phyloP scores from a whole-genome alignment of 1,284 basidiomycete species.

The Pascua guehoae region DNA sequence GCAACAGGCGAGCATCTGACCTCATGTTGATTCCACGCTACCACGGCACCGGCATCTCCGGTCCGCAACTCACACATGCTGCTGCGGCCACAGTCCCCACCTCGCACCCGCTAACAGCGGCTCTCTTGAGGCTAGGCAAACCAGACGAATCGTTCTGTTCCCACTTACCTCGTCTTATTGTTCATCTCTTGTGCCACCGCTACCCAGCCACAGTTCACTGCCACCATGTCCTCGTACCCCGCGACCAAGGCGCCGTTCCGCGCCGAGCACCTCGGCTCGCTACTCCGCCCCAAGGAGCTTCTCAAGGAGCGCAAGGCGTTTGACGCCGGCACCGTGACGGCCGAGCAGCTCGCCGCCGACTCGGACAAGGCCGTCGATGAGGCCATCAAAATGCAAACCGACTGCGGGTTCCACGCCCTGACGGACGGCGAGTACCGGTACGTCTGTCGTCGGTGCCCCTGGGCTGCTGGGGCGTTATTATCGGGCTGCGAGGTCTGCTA shows the following conservation, averaged over 20 bases:
- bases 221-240: neutral
- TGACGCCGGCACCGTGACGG: constrained; percentile 33
- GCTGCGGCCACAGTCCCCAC: no score
- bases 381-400: constrained; percentile 43
- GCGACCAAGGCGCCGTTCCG: constrained; percentile 36
- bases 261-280: constrained; percentile 46
- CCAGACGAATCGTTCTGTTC: no score
- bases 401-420: constrained; percentile 38
- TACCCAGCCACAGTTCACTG: neutral
- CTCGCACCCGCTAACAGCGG: no score
- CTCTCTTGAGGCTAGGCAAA: no score
- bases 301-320: constrained; percentile 31
- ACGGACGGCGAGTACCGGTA: constrained; percentile 49
- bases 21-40: no score
- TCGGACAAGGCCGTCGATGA: constrained; percentile 47
- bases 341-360: constrained; percentile 33
- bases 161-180: no score
- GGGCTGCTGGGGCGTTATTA: neutral
- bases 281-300: constrained; percentile 40
- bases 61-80: no score
- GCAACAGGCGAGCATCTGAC: no score
- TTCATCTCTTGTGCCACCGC: no score
- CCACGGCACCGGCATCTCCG: no score
- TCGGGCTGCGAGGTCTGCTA: neutral
- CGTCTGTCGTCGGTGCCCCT: neutral